A percentile compares a stretch with the other conserved stretches of the same genome.
Evolutionary conservation across 192 early-diverging fungal species (phyloP).

Genomic region (Phycomyces nitens): DNA sequence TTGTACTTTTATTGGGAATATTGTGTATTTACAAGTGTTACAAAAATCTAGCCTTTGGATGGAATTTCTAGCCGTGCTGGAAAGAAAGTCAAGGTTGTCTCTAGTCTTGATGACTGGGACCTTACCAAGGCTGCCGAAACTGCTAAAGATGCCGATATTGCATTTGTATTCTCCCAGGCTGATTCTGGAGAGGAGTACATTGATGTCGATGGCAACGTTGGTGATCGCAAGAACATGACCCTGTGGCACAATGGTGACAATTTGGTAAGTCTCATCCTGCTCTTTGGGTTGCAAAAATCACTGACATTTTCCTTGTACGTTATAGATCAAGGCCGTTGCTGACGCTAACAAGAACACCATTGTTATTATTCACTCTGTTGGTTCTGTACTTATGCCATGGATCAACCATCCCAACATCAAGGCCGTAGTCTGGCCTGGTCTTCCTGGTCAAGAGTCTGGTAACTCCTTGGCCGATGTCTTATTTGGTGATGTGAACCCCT

Average conservation of each 20-base stretch:
- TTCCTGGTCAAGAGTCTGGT: slow-evolving; percentile 68
- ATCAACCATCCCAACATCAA: slow-evolving; percentile 56
- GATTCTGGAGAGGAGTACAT: slow-evolving; percentile 33
- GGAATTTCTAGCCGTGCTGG: slow-evolving; percentile 23
- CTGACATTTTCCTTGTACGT: neutral
- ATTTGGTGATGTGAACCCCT: slow-evolving; percentile 64
- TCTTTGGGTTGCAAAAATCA: neutral
- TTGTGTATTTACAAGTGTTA: too few relatives aligned
- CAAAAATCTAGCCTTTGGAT: slow-evolving; percentile 20
- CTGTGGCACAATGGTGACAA: slow-evolving; percentile 57
- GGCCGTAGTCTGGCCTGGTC: slow-evolving; percentile 50
- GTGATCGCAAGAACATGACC: slow-evolving; percentile 53
- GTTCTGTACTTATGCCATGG: slow-evolving; percentile 60
- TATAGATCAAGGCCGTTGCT: slow-evolving; percentile 47
- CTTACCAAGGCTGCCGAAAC: slow-evolving; percentile 9
- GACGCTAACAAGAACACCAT: slow-evolving; percentile 47
- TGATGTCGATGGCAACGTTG: slow-evolving; percentile 48
- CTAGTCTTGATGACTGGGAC: slow-evolving; percentile 9
- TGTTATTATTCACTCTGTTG: slow-evolving; percentile 57
- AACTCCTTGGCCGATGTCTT: slow-evolving; percentile 65
- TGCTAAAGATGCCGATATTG: slow-evolving; percentile 42
- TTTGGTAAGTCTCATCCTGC: slow-evolving; percentile 32
- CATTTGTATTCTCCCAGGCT: slow-evolving; percentile 37
- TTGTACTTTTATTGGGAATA: neutral
- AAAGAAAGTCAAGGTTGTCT: slow-evolving; percentile 10